These are phyloP conservation scores for Mycoemilia scoparia DNA, from an alignment of 192 early-diverging fungal species.

Conservation along the genomic window DNA sequence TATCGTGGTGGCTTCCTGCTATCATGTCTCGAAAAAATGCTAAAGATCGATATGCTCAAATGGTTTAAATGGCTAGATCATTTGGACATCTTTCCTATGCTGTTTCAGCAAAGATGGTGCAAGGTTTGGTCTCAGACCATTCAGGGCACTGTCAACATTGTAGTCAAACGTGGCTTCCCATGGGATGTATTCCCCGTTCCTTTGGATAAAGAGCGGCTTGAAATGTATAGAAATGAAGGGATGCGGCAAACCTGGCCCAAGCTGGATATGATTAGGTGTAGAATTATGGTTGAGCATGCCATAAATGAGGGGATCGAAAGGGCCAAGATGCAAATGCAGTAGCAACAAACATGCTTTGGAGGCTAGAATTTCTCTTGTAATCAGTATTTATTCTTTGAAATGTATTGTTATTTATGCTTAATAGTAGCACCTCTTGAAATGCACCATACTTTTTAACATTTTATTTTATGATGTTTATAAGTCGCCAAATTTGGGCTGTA, in stretches of 20 bases:
- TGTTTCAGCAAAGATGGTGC: slow-evolving; percentile 63
- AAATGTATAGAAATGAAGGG: slow-evolving; percentile 38
- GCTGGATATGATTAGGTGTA: slow-evolving; percentile 53
- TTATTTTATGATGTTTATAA: no score
- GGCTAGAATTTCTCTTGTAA: no score
- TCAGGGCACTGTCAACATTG: slow-evolving; percentile 74
- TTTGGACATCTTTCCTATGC: slow-evolving; percentile 53
- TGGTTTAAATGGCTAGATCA: slow-evolving; percentile 68
- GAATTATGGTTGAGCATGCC: slow-evolving; percentile 54
- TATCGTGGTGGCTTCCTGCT: slow-evolving; percentile 70
- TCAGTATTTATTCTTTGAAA: no score
- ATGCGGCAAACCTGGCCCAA: slow-evolving; percentile 53
- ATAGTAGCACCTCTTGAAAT: no score
- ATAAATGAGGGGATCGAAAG: slow-evolving; percentile 18
- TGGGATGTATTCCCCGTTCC: slow-evolving; percentile 46
- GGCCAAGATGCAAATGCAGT: background rate
- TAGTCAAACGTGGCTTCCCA: slow-evolving; percentile 36
- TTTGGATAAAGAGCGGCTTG: slow-evolving; percentile 34
- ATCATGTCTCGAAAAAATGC: slow-evolving; percentile 53
- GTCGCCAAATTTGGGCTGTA: no score
- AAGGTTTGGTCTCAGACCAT: slow-evolving; percentile 77
- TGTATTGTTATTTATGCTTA: no score
- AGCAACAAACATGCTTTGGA: no score
- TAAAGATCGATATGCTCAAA: slow-evolving; percentile 74
- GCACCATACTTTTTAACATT: no score